A percentile compares a stretch with the other conserved stretches of the same genome.
These are phyloP conservation scores for Yarrowia sp. DNA, from an alignment of 805 yeast species.

Conservation along the genomic window DNA sequence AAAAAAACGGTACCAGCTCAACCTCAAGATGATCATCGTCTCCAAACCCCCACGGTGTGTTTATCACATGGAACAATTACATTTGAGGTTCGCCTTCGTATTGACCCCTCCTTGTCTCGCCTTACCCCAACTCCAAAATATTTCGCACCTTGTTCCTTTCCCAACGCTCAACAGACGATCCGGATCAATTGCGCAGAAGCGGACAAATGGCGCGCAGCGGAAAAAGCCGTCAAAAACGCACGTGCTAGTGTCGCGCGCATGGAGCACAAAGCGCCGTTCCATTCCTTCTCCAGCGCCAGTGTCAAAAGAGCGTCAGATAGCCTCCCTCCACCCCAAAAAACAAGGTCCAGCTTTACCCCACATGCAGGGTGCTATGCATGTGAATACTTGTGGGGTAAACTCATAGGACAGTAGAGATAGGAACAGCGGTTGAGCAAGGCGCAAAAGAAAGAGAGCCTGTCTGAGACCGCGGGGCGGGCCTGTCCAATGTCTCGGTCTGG, in stretches of 20 bases:
- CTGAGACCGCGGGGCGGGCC: neutral
- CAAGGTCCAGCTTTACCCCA: neutral
- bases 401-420: neutral
- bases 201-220: too few species aligned
- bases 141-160: neutral
- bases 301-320: too few species aligned
- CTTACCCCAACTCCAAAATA: conserved; percentile 1
- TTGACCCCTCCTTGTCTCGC: conserved; percentile 14
- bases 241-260: too few species aligned
- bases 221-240: too few species aligned
- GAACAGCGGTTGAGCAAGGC: too few species aligned
- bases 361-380: conserved; percentile 21
- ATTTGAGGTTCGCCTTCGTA: conserved; percentile 10
- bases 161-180: conserved; percentile 3
- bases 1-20: too few species aligned
- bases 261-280: too few species aligned
- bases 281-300: too few species aligned
- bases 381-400: neutral
- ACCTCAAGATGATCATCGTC: too few species aligned
- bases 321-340: neutral
- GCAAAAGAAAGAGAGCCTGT: too few species aligned
- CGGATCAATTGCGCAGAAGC: neutral
- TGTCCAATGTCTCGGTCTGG: neutral
- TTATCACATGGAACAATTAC: conserved; percentile 5
- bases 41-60: too few species aligned